Evolutionary conservation across 2,329 filamentous ascomycete species (phyloP), one percentile per base, ranked within the genome.

Genomic region (Aspergillus novofumigatus): DNA sequence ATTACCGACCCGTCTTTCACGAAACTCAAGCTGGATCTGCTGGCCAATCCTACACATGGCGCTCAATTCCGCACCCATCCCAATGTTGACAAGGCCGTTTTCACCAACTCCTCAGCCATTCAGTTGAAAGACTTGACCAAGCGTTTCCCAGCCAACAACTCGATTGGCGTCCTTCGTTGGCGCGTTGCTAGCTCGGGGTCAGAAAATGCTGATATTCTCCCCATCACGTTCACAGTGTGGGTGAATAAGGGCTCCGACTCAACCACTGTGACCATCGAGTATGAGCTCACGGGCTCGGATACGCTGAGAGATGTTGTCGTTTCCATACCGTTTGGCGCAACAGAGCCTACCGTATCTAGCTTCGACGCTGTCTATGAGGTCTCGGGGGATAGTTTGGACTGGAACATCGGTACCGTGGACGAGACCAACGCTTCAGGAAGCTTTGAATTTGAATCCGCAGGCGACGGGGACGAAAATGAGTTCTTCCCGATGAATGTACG

Each of bases 161-260:
- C 90, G 17, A 93, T 97, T 56, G 92, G 90, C 55, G 92, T 97
- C 45, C 82, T 99, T 72, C 86, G 93, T 73, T 99, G 94, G 94
- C 90, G 92, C 69, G 73, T 77, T 49, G 89, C 91, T 23, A 86
- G 87, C 17, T 89, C 91, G 51, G 92, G 91, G 76, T 82, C 84
- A 2, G 92, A 95, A 64, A 91, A 95, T 66, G 77, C 88, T 38
- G 87, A 86, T 60, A 86, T 92, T 54, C 86, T 95, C 41, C 94
- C 94, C 7, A 94, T 99, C 69, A 94, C 90, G 41, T 97, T 99
- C 75, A 97, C 92, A 2, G 93, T 97, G 41, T 99, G 94, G 94
- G 91, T 96, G 59, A 97, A 96, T 77, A 92, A 92, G 75, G 89
- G 90, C 50, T 83, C 86, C 23, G 85, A 88, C 49, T 92, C 88